Conservation (phyloP, 805 yeast genomes). For the Candida nemodendra region DNA sequence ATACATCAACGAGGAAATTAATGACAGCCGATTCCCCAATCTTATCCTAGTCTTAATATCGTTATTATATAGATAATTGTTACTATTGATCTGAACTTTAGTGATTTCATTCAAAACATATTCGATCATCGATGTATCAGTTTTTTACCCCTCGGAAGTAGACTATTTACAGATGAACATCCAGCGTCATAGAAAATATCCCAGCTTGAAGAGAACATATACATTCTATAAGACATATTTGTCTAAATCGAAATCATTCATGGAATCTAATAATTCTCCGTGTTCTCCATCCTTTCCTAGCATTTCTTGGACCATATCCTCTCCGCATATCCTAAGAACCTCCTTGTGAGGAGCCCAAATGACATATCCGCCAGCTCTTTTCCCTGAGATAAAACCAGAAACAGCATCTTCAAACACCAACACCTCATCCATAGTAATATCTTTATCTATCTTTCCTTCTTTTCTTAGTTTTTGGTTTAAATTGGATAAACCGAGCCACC, state of each 20-base stretch:
- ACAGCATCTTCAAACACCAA: constrained; percentile 93
- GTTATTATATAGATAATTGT: too few species aligned
- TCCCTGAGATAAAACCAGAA: constrained; percentile 86
- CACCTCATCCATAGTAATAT: constrained; percentile 74
- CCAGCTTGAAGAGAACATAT: too few species aligned
- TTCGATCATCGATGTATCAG: too few species aligned
- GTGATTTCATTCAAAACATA: too few species aligned
- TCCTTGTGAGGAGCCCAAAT: constrained; percentile 91
- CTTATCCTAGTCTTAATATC: too few species aligned
- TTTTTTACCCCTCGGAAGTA: too few species aligned
- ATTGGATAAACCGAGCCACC: constrained; percentile 75
- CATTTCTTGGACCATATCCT: constrained; percentile 43
- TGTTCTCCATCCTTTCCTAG: constrained; percentile 42
- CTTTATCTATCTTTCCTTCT: constrained; percentile 34
- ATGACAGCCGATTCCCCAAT: too few species aligned
- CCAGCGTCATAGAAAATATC: too few species aligned
- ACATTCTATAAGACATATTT: constrained; percentile 42
- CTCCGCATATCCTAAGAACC: constrained; percentile 55
- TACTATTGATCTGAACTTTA: too few species aligned
- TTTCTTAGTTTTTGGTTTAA: constrained; percentile 54
- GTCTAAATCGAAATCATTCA: constrained; percentile 51
- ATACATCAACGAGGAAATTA: too few species aligned
- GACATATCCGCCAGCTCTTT: constrained; percentile 79
- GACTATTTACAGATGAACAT: too few species aligned
- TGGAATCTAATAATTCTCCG: constrained; percentile 55